Base-by-base conservation (phyloP, 257 asterid species). In the Nicotiana tomentosiformis region DNA sequence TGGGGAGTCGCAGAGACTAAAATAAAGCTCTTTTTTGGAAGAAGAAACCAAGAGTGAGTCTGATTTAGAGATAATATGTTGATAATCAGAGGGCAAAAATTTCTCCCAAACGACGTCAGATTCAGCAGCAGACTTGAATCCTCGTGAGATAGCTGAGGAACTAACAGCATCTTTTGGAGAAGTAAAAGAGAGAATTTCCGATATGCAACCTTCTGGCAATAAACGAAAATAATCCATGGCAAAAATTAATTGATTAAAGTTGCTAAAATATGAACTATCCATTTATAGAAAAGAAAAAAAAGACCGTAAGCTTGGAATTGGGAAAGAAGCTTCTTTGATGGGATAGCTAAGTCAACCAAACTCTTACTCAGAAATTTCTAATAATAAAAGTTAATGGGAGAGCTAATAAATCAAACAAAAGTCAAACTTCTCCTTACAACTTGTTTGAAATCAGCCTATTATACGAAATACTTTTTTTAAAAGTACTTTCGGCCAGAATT, bases 91-190 rank as follows among this genome's bases (percentile, higher is more conserved):
- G 26, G 26, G 26, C 26, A 23, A 23, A 23, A 23, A 23, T 23
- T 23, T 23, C 26, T 23, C 26, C 26, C 26, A 23, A 23, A 23
- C 26, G 26, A 23, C 26, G 26, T 23, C 26, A 1, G 26, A 78
- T 37, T 83, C 89, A 7, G 88, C 82, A 5, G 85, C 88, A 5
- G 83, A 58, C 77, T 82, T 88, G 86, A 86, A 80, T 2, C 32
- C 80, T 39, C 16, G 53, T 1, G 83, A 86, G 18, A 83, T 62
- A 7, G 79, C 82, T 6, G 88, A 83, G 0, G 51, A 66, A 1
- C 37, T 46, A 72, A 61, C 70, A 0, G 81, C 86, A 83, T 86
- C 88, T 20, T 46, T 72, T 0, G 86, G 81, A 2, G 86, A 80
- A 2, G 88, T 83, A 10, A 64, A 64, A 2, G 88, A 86, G 16